Percentiles rank a stretch among this genome's conserved stretches.
phyloP scores from a whole-genome alignment of 257 asterid species.

The Anisodus tanguticus region DNA sequence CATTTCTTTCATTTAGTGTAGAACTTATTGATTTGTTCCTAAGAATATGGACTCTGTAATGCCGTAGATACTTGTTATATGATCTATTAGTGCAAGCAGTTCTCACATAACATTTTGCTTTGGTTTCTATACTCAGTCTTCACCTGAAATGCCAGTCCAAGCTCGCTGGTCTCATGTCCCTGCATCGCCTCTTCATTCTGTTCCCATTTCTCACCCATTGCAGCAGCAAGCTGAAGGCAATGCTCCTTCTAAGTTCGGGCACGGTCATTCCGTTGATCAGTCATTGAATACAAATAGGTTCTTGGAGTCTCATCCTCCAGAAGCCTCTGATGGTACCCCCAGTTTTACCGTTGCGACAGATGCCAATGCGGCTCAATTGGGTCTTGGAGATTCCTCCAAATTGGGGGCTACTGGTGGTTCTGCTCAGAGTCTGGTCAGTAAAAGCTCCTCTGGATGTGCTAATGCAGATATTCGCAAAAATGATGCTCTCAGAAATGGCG shows the following conservation, averaged over 20 bases:
- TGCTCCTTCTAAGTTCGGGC: conserved; percentile 66
- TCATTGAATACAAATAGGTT: conserved; percentile 55
- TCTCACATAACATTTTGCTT: conserved; percentile 4
- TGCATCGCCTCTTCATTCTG: conserved; percentile 63
- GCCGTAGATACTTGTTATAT: neutral
- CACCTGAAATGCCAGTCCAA: conserved; percentile 73
- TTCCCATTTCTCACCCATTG: conserved; percentile 64
- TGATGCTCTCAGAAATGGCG: conserved; percentile 36
- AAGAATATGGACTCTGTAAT: neutral
- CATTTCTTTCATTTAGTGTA: neutral
- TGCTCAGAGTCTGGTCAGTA: conserved; percentile 42
- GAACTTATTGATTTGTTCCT: neutral
- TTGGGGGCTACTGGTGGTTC: conserved; percentile 47
- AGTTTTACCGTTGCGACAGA: conserved; percentile 47
- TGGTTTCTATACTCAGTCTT: conserved; percentile 49
- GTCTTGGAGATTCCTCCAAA: conserved; percentile 54
- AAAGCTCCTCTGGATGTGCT: conserved; percentile 46
- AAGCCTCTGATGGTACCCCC: conserved; percentile 53
- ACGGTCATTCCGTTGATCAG: conserved; percentile 53
- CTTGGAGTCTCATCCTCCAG: conserved; percentile 57
- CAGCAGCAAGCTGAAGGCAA: conserved; percentile 66
- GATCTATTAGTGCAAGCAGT: conserved; percentile 17
- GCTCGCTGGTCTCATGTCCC: conserved; percentile 85
- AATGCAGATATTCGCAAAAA: conserved; percentile 50
- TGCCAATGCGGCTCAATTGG: conserved; percentile 50